These are phyloP conservation scores for Nadsonia starkeyi-henricii DNA, from an alignment of 1,139 yeast genomes.

Conservation along the genomic window DNA sequence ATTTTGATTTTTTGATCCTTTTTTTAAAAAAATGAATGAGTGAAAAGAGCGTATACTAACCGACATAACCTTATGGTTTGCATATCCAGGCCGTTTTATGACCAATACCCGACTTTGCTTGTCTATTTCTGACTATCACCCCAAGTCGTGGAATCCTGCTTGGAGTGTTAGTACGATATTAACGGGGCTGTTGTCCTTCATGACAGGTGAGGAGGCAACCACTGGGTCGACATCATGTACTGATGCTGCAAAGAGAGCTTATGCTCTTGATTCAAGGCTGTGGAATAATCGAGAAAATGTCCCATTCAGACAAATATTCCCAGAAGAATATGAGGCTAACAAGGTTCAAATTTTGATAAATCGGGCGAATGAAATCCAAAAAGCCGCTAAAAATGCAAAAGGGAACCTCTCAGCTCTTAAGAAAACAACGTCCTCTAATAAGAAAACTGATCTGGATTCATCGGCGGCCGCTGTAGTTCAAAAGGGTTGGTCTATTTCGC, in stretches of 20 bases:
- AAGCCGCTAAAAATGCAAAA: too few relatives aligned
- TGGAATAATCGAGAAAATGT: not conserved
- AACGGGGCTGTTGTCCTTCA: constrained; percentile 71
- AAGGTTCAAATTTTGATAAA: not conserved
- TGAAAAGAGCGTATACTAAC: too few relatives aligned
- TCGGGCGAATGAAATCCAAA: not conserved
- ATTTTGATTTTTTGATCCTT: constrained; percentile 25
- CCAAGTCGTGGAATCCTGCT: constrained; percentile 88
- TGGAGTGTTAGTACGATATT: constrained; percentile 83
- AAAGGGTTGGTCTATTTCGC: not conserved
- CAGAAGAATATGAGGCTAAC: not conserved
- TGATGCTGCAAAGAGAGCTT: not conserved
- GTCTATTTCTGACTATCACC: constrained; percentile 86
- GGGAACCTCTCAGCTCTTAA: too few relatives aligned
- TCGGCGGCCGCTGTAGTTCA: not conserved
- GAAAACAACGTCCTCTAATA: too few relatives aligned
- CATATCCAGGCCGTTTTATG: constrained; percentile 43
- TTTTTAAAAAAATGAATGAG: too few relatives aligned
- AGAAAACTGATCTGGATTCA: too few relatives aligned
- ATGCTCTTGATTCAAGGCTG: not conserved
- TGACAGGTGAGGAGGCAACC: constrained; percentile 30
- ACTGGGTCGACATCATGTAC: constrained; percentile 14
- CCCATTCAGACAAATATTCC: not conserved
- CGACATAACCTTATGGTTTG: constrained; percentile 26
- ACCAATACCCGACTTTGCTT: constrained; percentile 70